Percentiles rank a stretch among this genome's conserved stretches.
Evolutionary conservation across 768 basidiomycete species (phyloP).

Genomic region (Phanerodontia chrysosporium): DNA sequence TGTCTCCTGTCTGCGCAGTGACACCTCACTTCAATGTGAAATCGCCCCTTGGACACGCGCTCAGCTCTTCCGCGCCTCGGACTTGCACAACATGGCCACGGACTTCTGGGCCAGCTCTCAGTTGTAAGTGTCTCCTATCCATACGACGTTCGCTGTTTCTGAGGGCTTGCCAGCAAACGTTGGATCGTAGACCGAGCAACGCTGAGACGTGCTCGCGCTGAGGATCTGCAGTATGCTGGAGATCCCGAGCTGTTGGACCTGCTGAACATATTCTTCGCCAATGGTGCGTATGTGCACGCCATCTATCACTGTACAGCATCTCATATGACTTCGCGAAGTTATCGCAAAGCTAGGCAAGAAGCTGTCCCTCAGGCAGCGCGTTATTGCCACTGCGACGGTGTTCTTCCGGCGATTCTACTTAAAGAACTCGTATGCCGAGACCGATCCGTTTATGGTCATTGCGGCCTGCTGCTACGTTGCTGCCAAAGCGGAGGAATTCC

Average conservation of each 20-base stretch:
- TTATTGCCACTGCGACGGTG: constrained; percentile 90
- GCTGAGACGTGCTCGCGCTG: constrained; percentile 64
- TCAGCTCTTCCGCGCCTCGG: background rate
- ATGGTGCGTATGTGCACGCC: constrained; percentile 41
- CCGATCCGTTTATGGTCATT: constrained; percentile 90
- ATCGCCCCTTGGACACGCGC: no score
- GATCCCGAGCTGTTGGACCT: constrained; percentile 76
- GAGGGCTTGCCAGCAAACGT: constrained; percentile 79
- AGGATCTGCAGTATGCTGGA: constrained; percentile 77
- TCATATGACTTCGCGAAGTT: constrained; percentile 37
- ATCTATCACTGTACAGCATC: background rate
- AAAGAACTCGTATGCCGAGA: constrained; percentile 93
- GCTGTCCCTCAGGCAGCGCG: constrained; percentile 78
- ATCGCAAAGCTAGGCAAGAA: constrained; percentile 87
- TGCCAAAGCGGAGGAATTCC: constrained; percentile 95
- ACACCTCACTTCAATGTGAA: no score
- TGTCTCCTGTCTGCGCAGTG: no score
- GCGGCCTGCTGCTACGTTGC: constrained; percentile 95
- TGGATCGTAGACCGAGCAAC: constrained; percentile 87
- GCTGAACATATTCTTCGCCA: constrained; percentile 85
- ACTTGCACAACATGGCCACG: constrained; percentile 59
- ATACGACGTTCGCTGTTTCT: no score
- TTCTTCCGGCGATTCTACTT: constrained; percentile 97
- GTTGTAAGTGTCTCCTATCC: constrained; percentile 46
- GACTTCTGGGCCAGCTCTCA: constrained; percentile 94